phyloP scores from a whole-genome alignment of 306 rosid genomes.

The Acacia confusa region DNA sequence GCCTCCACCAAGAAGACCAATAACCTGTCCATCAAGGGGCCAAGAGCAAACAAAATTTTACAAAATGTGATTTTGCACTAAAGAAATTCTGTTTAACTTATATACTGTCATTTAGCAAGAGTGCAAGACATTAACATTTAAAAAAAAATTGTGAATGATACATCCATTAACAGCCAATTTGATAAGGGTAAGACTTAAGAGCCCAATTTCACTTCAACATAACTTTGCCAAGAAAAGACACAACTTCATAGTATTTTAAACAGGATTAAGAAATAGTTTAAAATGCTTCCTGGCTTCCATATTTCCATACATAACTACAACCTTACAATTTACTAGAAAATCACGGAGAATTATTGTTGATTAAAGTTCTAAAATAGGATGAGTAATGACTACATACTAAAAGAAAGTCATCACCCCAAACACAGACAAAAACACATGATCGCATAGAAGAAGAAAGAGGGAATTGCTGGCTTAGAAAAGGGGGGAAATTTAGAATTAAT shows the following conservation, averaged over 20 bases:
- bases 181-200: not conserved
- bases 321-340: not conserved
- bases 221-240: not conserved
- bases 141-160: not conserved
- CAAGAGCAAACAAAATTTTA: slow-evolving; percentile 25
- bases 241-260: not conserved
- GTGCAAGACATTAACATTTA: not conserved
- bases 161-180: not conserved
- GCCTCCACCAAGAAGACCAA: slow-evolving; percentile 72
- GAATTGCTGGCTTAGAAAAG: not conserved
- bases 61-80: not conserved
- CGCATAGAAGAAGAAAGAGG: not conserved
- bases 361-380: not conserved
- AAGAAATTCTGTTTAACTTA: not conserved
- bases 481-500: no score
- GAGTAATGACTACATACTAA: not conserved
- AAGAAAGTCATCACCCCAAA: not conserved
- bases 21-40: slow-evolving; percentile 62
- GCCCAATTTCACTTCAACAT: not conserved
- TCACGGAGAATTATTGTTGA: not conserved
- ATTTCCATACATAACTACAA: not conserved
- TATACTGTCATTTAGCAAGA: not conserved
- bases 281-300: not conserved
- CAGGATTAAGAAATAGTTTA: not conserved
- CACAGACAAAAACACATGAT: not conserved